Conservation (phyloP, 23 red algal genomes). For the Gracilaria domingensis region DNA sequence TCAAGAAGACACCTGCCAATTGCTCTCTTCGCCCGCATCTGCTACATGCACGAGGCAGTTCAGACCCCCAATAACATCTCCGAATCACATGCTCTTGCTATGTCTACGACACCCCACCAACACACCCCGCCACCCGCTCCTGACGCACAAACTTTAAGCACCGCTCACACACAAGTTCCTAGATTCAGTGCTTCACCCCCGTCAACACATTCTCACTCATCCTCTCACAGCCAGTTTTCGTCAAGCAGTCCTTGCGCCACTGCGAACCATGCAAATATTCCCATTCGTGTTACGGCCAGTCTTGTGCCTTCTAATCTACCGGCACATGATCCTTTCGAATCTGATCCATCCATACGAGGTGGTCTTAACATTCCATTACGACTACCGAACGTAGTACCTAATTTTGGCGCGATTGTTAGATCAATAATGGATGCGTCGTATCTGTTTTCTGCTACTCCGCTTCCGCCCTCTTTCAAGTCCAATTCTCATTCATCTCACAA, state of each 20-base stretch:
- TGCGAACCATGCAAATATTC: not conserved
- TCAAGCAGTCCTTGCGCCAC: not conserved
- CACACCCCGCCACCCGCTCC: not conserved
- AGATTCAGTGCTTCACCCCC: not conserved
- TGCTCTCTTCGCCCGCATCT: not conserved
- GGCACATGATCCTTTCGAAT: not conserved
- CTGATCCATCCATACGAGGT: not conserved
- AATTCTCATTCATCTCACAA: not conserved
- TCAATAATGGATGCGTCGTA: conserved; percentile 18
- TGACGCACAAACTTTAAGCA: not conserved
- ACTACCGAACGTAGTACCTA: conserved; percentile 4
- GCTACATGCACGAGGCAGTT: not conserved
- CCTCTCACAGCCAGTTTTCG: not conserved
- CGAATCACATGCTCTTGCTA: not conserved
- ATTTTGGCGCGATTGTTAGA: conserved; percentile 16
- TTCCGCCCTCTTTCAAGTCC: not conserved
- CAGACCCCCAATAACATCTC: not conserved
- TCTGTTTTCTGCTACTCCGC: not conserved
- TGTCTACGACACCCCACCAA: not conserved
- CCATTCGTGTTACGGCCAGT: conserved; percentile 5
- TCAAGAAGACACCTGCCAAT: not conserved
- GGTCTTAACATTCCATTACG: not conserved
- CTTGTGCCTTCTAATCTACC: not conserved
- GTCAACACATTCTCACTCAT: not conserved
- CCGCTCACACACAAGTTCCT: not conserved